These are phyloP conservation scores for Calocera viscosa DNA, from an alignment of 768 basidiomycete species.

Conservation along the genomic window DNA sequence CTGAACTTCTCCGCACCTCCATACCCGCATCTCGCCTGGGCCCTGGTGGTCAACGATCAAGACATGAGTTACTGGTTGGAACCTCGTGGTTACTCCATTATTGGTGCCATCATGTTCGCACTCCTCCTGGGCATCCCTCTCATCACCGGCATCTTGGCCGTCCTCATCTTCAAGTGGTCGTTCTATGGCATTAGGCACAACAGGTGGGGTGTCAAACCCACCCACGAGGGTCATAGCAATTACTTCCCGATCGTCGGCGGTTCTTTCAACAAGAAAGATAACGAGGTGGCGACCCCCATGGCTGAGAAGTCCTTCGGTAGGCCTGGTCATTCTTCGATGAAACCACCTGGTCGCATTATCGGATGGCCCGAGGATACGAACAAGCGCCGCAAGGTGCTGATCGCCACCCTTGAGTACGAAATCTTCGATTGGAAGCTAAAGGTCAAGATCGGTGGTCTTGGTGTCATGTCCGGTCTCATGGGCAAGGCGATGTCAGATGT, in stretches of 20 bases:
- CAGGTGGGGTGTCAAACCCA: conserved; percentile 71
- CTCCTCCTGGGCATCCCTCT: conserved; percentile 70
- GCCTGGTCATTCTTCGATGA: conserved; percentile 36
- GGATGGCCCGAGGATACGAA: conserved; percentile 94
- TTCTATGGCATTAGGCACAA: conserved; percentile 96
- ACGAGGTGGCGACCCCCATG: conserved; percentile 46
- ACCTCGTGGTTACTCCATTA: conserved; percentile 67
- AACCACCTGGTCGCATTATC: conserved; percentile 56
- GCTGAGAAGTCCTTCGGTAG: conserved; percentile 57
- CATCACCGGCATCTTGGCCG: conserved; percentile 72
- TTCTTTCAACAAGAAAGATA: conserved; percentile 46
- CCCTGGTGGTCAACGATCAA: conserved; percentile 63
- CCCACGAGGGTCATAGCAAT: conserved; percentile 48
- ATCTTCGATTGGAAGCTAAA: conserved; percentile 96
- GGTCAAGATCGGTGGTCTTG: conserved; percentile 94
- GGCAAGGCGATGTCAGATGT: conserved; percentile 97
- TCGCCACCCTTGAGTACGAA: conserved; percentile 88
- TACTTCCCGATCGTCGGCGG: conserved; percentile 81
- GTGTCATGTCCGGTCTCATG: conserved; percentile 97
- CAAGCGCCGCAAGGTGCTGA: conserved; percentile 83
- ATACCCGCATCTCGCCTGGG: conserved; percentile 77
- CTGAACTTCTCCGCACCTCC: conserved; percentile 88
- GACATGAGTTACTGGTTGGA: conserved; percentile 63
- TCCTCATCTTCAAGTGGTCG: conserved; percentile 81
- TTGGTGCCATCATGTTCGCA: conserved; percentile 80